A percentile compares a stretch with the other conserved stretches of the same genome.
phyloP scores from a whole-genome alignment of 2,329 filamentous ascomycete species.

The Bipolaris zeicola region DNA sequence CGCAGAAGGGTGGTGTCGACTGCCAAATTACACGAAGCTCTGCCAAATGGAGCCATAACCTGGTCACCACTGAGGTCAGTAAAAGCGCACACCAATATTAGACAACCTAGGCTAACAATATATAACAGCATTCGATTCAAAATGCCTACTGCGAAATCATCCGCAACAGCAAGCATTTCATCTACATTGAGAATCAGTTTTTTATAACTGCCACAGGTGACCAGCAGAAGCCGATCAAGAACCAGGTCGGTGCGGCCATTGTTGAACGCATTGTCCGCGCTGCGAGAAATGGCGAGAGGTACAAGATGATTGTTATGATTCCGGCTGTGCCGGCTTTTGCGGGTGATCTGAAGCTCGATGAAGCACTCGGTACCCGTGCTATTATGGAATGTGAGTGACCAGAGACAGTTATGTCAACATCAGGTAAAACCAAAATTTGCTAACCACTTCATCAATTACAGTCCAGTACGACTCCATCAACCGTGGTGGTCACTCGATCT shows the following conservation, averaged over 20 bases:
- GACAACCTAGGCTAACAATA: conserved; percentile 13
- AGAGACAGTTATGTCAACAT: neutral
- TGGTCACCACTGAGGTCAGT: conserved; percentile 58
- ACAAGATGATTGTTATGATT: conserved; percentile 78
- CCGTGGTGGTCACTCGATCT: conserved; percentile 76
- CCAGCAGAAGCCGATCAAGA: conserved; percentile 72
- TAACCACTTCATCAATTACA: neutral
- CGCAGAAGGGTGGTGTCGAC: conserved; percentile 37
- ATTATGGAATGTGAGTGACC: conserved; percentile 69
- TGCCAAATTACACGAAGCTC: conserved; percentile 49
- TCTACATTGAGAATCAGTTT: conserved; percentile 87
- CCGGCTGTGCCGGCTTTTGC: conserved; percentile 83
- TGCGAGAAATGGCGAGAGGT: conserved; percentile 67
- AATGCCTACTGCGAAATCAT: conserved; percentile 82
- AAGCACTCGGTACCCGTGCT: conserved; percentile 75
- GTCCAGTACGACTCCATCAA: conserved; percentile 81
- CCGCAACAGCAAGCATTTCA: conserved; percentile 69
- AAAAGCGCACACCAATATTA: neutral
- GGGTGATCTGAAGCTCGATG: conserved; percentile 75
- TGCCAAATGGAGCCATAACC: conserved; percentile 65
- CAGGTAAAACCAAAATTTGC: neutral
- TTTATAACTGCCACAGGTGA: conserved; percentile 84
- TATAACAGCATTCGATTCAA: conserved; percentile 72
- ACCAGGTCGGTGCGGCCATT: conserved; percentile 78
- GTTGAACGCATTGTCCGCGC: conserved; percentile 78